Conservation (phyloP, 768 basidiomycete species). For the Kwoniella pini region DNA sequence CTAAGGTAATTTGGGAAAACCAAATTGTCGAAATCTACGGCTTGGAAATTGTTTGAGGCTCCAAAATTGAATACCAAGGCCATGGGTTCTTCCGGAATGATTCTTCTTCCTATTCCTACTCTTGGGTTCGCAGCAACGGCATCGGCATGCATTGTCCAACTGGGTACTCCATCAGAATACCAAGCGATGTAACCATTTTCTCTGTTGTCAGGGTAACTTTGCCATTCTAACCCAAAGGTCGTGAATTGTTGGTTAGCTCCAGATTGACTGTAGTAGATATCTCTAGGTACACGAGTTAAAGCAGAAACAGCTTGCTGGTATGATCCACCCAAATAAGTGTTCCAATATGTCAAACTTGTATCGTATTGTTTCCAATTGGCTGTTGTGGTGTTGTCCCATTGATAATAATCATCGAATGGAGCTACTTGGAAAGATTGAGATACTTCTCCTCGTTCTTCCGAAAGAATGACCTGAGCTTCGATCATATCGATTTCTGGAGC, state of each 20-base stretch:
- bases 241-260: constrained; percentile 33
- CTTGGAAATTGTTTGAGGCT: constrained; percentile 64
- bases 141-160: constrained; percentile 62
- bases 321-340: constrained; percentile 55
- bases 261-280: constrained; percentile 38
- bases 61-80: constrained; percentile 63
- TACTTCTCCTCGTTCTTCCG: constrained; percentile 58
- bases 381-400: constrained; percentile 53
- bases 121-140: constrained; percentile 66
- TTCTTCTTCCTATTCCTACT: constrained; percentile 67
- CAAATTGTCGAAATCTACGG: constrained; percentile 69
- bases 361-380: constrained; percentile 33
- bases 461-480: constrained; percentile 76
- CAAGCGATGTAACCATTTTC: constrained; percentile 52
- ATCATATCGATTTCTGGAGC: constrained; percentile 93
- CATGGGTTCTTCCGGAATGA: constrained; percentile 82
- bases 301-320: constrained; percentile 63
- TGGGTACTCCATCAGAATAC: constrained; percentile 44
- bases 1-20: constrained; percentile 75
- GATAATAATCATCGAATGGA: constrained; percentile 61
- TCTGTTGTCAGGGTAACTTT: constrained; percentile 41
- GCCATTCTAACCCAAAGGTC: constrained; percentile 59
- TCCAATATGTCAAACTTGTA: constrained; percentile 54
- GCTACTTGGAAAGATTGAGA: constrained; percentile 79
- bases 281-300: constrained; percentile 57